A percentile compares a stretch with the other conserved stretches of the same genome.
Conservation (phyloP, 208 protist genomes). For the Crithidia expoeki region DNA sequence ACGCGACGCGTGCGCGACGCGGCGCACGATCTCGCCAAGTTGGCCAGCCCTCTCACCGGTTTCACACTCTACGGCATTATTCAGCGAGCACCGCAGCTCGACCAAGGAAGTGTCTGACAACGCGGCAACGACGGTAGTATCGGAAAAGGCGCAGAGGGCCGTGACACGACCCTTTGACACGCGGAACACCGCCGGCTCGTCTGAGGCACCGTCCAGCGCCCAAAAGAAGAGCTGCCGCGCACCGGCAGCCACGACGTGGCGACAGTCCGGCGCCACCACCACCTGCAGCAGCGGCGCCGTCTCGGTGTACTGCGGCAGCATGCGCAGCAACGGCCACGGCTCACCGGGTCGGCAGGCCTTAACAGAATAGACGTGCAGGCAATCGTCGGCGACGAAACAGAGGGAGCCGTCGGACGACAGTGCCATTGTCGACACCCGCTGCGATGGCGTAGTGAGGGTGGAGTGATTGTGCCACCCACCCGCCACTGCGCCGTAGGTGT, state of each 20-base stretch:
- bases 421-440: conserved; percentile 45
- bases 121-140: conserved; percentile 56
- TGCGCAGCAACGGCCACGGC: conserved; percentile 53
- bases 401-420: conserved; percentile 72
- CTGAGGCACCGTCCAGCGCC: conserved; percentile 33
- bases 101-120: conserved; percentile 39
- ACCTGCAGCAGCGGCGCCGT: conserved; percentile 50
- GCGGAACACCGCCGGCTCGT: conserved; percentile 26
- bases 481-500: conserved; percentile 48
- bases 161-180: conserved; percentile 35
- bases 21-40: conserved; percentile 26
- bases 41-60: background rate
- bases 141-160: conserved; percentile 55
- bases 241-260: conserved; percentile 51
- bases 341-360: conserved; percentile 55
- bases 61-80: background rate
- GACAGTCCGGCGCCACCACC: conserved; percentile 36
- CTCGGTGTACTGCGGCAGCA: conserved; percentile 60
- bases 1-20: conserved; percentile 25
- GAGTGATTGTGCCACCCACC: conserved; percentile 81
- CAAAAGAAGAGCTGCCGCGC: conserved; percentile 63
- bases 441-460: conserved; percentile 64
- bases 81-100: conserved; percentile 40
- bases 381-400: conserved; percentile 85
- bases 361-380: conserved; percentile 68